These are phyloP conservation scores for Pyrenophora seminiperda DNA, from an alignment of 2,329 filamentous ascomycete genomes.

Conservation along the genomic window DNA sequence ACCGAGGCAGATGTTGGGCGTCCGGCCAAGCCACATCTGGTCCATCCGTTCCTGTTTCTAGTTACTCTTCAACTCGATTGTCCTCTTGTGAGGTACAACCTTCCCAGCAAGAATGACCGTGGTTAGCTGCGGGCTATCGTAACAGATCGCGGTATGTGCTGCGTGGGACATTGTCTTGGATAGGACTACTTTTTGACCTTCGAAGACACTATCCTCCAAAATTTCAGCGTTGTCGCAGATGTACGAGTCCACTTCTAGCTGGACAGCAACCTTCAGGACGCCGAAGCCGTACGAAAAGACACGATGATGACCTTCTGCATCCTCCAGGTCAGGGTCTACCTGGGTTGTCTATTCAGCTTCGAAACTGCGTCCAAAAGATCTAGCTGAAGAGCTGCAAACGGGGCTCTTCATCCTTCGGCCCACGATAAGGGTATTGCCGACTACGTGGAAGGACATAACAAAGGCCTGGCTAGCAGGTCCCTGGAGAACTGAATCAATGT, in stretches of 20 bases:
- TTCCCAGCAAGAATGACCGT: background rate
- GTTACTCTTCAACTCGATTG: background rate
- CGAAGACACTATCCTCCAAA: background rate
- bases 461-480: background rate
- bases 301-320: constrained; percentile 2
- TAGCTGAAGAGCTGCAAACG: background rate
- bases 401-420: background rate
- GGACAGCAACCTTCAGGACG: background rate
- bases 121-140: background rate
- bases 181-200: background rate
- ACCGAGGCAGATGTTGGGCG: background rate
- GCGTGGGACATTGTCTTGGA: background rate
- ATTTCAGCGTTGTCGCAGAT: background rate
- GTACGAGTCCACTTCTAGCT: background rate
- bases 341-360: background rate
- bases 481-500: background rate
- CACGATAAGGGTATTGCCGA: background rate
- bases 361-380: background rate
- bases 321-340: background rate
- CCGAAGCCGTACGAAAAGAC: background rate
- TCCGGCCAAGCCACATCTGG: background rate
- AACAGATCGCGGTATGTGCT: background rate
- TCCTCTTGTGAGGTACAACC: background rate
- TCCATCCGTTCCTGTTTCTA: background rate
- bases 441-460: background rate